Base-by-base conservation (phyloP, 2,329 filamentous ascomycete species). In the Biscogniauxia marginata region DNA sequence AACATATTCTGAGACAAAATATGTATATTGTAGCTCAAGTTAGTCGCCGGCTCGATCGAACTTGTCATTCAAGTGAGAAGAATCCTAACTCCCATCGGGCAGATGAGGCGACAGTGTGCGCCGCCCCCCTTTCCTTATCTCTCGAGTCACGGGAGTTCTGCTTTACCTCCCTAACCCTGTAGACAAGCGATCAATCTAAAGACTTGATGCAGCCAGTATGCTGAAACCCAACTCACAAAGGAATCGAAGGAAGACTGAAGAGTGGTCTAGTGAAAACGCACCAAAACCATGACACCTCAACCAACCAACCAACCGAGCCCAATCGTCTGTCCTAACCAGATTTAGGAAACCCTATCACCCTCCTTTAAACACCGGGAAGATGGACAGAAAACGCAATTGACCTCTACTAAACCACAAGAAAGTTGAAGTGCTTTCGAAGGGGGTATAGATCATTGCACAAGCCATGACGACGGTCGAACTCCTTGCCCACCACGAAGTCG, bases 371-470 rank as follows among this genome's bases (percentile, higher is more conserved):
- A 61, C 60, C 60, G 49, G 30, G 30, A 39, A 57, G 54, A 44
- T 22, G 50, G 21, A 57, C 22, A 23, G 55, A 20, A 45, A 43
- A 50, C 34, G 44, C 48, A 54, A 46, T 21, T 21, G 50, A 54
- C 47, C 60, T 49, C 49, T 58, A 52, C 57, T 54, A 48, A 49
- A 51, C 53, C 49, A 56, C 50, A 52, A 46, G 58, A 30, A 51
- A 22, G 44, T 47, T 54, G 49, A 44, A 49, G 43, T 24, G 54
- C 56, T 57, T 45, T 53, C 53, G 39, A 58, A 55, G 49, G 45
- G 51, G 51, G 54, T 62, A 61, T 61, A 30, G 55, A 53, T 52
- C 56, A 50, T 61, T 47, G 53, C 52, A 52, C 50, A 53, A 52
- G 34, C 53, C 55, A 49, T 46, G 54, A 44, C 22, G 44, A 39